Base-by-base conservation (phyloP, 176 grass and related monocot species). In the Oryza longistaminata region DNA sequence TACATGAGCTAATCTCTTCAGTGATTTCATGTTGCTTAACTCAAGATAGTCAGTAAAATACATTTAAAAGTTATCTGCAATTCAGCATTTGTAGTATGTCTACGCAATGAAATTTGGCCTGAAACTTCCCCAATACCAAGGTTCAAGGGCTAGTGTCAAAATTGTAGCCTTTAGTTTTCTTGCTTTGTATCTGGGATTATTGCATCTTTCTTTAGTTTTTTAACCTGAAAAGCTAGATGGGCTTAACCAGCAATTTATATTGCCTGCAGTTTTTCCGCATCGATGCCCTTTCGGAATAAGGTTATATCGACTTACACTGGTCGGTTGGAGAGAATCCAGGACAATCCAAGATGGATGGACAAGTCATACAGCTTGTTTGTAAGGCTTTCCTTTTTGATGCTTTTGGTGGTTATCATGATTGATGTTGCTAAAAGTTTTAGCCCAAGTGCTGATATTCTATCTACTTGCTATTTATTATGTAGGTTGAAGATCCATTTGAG, bases 401-500 rank as follows among this genome's bases (percentile, higher is more conserved):
- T 66, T 78, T 81, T 75, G 64, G 60, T 65, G 11, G 39, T 11
- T 5, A 55, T 78, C 35, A 19, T 58, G 22, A 60, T 11, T 74
- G 34, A 78, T 78, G 39, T 76, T 67, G 25, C 62, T 13, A 27
- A 69, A 37, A 78, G 62, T 74, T 6, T 55, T 77, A 87, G 58
- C 55, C 71, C 68, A 55, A 31, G 43, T n/a, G 64, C 22, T 84
- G 65, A 87, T 71, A 79, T 68, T 55, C 45, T 7, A 70, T 68
- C 24, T 88, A 72, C 46, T 85, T 48, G 6, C 64, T 66, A 62
- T 78, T 22, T 81, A 74, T 74, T 82, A 55, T 92, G 69, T 79
- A 92, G 93, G 86, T 94, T 77, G 90, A 94, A 85, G 93, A 94
- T 87, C 90, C 93, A 68, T 84, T 92, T 86, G 87, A 94, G 85